Conservation (phyloP, 1,139 yeast species). For the Suhomyces choctaworum region DNA sequence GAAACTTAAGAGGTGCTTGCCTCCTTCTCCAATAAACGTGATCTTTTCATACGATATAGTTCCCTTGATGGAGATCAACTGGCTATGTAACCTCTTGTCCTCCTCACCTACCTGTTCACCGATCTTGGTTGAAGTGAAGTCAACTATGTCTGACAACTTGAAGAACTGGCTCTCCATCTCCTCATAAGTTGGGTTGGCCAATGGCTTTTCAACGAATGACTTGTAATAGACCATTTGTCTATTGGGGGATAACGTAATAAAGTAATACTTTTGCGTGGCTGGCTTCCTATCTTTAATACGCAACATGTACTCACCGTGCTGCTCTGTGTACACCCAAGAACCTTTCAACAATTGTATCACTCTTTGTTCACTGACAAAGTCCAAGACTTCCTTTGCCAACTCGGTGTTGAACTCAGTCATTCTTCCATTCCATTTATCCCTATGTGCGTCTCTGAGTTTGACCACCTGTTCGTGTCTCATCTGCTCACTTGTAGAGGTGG, state of each 20-base stretch:
- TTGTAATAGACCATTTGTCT: constrained; percentile 62
- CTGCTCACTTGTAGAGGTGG: constrained; percentile 45
- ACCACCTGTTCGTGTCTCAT: constrained; percentile 59
- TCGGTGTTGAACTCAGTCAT: constrained; percentile 51
- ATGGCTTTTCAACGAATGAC: constrained; percentile 52
- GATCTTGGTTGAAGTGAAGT: constrained; percentile 45
- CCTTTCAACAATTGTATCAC: constrained; percentile 72
- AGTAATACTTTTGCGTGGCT: constrained; percentile 43
- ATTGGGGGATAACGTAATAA: constrained; percentile 71
- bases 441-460: constrained; percentile 38
- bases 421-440: constrained; percentile 35
- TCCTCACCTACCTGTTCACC: constrained; percentile 45
- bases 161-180: constrained; percentile 41
- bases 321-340: constrained; percentile 77
- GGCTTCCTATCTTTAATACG: constrained; percentile 28
- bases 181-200: constrained; percentile 58
- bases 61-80: constrained; percentile 52
- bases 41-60: constrained; percentile 59
- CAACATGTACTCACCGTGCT: constrained; percentile 51
- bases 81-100: constrained; percentile 36
- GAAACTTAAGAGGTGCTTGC: constrained; percentile 50
- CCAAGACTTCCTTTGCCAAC: constrained; percentile 60
- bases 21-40: constrained; percentile 44
- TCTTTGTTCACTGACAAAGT: constrained; percentile 79
- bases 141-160: constrained; percentile 37